Evolutionary conservation across 2,329 filamentous ascomycete species (phyloP), one percentile per base, ranked within the genome.

Genomic region (Keithomyces neogunnii): DNA sequence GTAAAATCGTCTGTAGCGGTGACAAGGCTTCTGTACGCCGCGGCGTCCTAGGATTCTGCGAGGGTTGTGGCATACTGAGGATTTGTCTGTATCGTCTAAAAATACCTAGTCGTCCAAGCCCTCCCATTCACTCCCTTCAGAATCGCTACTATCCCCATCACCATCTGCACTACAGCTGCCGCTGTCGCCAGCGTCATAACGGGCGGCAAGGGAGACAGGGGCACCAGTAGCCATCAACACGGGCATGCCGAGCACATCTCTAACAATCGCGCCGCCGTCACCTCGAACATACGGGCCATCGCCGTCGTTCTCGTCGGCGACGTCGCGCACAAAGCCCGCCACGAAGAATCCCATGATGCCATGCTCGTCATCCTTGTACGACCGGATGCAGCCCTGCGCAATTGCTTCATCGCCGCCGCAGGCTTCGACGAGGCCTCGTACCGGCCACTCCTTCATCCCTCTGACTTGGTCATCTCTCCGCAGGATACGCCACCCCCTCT

Each of bases 321-420:
- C 50, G 30, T 60, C 63, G 35, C 66, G 63, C 3, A 89, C 78
- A 67, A 99, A 96, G 0, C 79, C 89, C n/a, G 83, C 89, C 26
- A 96, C 88, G 60, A 99, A 99, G 69, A 99, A 97, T 0, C 93
- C 92, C 80, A 96, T 96, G 1, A 91, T 88, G 0, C 90, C 89
- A 56, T 86, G 81, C 8, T 84, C 84, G 59, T 92, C 89, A 30
- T 82, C 87, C 59, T 91, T 88, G 66, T 87, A 85, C 33, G 89
- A 88, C 53, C 92, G 76, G 51, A 96, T 85, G 62, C 90, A 96
- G 3, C 79, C 87, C 30, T 92, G 84, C 5, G 84, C 80, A 1
- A 88, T 65, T 3, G 74, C 67, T 40, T 74, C 63, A 48, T 82
- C 71, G 1, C 76, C 77, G 4, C 61, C 61, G 58, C 73, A 72